phyloP scores from a whole-genome alignment of 306 rosid species.

The Erythrophleum fordii region DNA sequence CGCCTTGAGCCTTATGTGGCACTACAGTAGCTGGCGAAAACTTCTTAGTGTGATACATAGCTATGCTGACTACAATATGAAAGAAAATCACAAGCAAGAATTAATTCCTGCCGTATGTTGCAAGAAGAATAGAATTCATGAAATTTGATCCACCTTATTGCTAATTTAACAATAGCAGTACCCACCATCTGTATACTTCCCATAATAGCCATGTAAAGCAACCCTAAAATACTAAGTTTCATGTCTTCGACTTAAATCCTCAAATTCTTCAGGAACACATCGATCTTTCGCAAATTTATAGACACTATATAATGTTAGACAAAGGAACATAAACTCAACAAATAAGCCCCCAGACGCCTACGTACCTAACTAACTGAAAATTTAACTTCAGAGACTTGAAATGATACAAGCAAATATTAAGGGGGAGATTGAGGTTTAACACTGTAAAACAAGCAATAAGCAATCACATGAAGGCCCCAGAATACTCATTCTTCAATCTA shows the following conservation, averaged over 20 bases:
- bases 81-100: background rate
- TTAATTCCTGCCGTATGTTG: constrained; percentile 3
- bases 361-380: background rate
- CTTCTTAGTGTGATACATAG: constrained; percentile 76
- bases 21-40: constrained; percentile 64
- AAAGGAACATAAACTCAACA: background rate
- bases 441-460: background rate
- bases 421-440: background rate
- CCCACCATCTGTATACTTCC: constrained; percentile 5
- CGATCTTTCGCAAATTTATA: no score
- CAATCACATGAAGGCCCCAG: background rate
- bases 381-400: background rate
- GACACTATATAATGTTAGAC: background rate
- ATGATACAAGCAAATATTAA: background rate
- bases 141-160: constrained; percentile 16
- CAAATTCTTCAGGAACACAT: background rate
- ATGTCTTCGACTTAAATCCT: no score
- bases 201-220: background rate
- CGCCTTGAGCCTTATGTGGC: constrained; percentile 75
- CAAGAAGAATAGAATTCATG: constrained; percentile 1
- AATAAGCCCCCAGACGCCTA: background rate
- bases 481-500: constrained; percentile 1
- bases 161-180: background rate
- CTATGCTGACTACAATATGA: constrained; percentile 33
- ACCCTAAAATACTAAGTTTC: background rate